Percentiles rank a stretch among this genome's conserved stretches.
These are phyloP conservation scores for Phytopythium oedochilum DNA, from an alignment of 352 stramenopile species.

Conservation along the genomic window DNA sequence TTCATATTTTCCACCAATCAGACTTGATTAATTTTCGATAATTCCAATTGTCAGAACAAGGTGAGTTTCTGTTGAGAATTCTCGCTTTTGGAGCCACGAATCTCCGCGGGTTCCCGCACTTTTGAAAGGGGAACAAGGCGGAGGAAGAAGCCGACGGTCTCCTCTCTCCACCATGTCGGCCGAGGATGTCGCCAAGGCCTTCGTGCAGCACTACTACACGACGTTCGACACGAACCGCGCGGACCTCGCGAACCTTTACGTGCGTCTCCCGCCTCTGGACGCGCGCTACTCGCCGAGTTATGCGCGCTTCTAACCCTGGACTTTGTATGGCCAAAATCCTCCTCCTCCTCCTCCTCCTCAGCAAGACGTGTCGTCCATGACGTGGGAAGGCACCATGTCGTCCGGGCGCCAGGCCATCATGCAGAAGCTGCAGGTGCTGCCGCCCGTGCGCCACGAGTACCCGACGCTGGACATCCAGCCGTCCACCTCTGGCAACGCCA, in stretches of 20 bases:
- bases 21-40: not conserved
- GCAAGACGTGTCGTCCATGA: constrained; percentile 77
- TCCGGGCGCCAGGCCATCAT: constrained; percentile 86
- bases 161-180: constrained; percentile 56
- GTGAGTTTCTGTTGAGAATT: not conserved
- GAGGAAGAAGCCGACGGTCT: not conserved
- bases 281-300: no score
- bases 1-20: constrained; percentile 22
- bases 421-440: constrained; percentile 79
- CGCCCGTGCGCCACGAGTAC: constrained; percentile 70
- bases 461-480: constrained; percentile 93
- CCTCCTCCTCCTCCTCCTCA: no score
- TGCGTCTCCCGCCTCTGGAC: constrained; percentile 25
- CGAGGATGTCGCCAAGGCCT: constrained; percentile 80
- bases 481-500: constrained; percentile 82
- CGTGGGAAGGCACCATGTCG: constrained; percentile 66
- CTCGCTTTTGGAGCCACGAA: constrained; percentile 8
- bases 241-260: constrained; percentile 70
- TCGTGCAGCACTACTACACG: constrained; percentile 87
- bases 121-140: constrained; percentile 3
- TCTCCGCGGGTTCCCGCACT: no score
- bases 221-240: constrained; percentile 82
- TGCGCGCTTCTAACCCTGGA: not conserved
- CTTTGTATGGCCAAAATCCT: no score
- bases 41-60: constrained; percentile 7